Evolutionary conservation across 331 rosid genomes (phyloP), one percentile per base, ranked within the genome.

Genomic region (Rhamnella rubrinervis): DNA sequence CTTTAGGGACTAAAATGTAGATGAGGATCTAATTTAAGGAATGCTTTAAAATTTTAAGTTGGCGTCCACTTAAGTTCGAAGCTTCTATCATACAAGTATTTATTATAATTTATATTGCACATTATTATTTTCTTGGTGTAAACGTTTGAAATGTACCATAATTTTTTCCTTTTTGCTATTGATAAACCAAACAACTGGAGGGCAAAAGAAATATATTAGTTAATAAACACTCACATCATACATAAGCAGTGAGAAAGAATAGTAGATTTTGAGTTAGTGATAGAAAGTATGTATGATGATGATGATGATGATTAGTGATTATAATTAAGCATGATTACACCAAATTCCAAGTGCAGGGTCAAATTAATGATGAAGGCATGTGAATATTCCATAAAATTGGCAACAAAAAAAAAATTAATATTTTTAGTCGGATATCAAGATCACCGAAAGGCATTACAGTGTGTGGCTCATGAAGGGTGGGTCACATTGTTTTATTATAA

Each of bases 381-480:
- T 73, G 85, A 65, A 31, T 77, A 65, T 60, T 67, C 60, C 67
- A 25, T 68, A 57, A 46, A 18, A 59, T 58, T 79, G 65, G 23
- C 50, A 60, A 23, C 3, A 31, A 4, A 31, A 31, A 23, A 31
- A 31, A 4, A 31, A 31, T 31, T 58, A 61, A 80, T 59, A 77
- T 37, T 19, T 7, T 53, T 7, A 35, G 14, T 44, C 13, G 13
- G 52, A 73, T 75, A 77, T 76, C 81, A 61, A 70, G 71, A 77
- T 76, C 96, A 87, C 96, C 96, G 93, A 89, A 90, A 87, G 89
- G 69, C 67, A 61, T 76, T 73, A 56, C 72, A 59, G 17, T 56
- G 37, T 18, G 28, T 25, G 49, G 49, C 49, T 44, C 49, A 44
- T 11, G 47, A 64, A 65, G 50, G 70, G 67, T 21, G 58, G 58